These are phyloP conservation scores for Mucor sp. DNA, from an alignment of 371 early-diverging fungal genomes.

Conservation along the genomic window DNA sequence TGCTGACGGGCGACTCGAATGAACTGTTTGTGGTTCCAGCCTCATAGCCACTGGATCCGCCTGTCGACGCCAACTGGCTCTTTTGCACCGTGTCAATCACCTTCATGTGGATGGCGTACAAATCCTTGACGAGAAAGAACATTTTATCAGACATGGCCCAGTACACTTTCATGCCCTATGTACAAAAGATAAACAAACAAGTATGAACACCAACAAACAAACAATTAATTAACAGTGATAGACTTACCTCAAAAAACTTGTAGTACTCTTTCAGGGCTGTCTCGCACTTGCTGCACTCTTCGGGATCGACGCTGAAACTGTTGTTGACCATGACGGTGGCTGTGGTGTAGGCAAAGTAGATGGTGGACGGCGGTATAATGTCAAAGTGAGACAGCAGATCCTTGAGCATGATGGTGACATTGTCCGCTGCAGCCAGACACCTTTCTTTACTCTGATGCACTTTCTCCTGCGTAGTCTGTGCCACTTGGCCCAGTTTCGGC, in stretches of 20 bases:
- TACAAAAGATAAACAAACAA: constrained; percentile 5
- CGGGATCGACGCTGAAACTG: constrained; percentile 43
- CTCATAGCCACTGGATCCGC: neutral
- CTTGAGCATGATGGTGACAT: constrained; percentile 46
- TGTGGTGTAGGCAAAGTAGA: constrained; percentile 52
- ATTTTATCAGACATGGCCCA: constrained; percentile 65
- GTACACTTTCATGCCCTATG: constrained; percentile 44
- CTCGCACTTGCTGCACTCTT: constrained; percentile 42
- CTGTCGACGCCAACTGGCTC: neutral
- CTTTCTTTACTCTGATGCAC: constrained; percentile 40
- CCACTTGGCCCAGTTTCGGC: constrained; percentile 26
- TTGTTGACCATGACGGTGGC: constrained; percentile 58
- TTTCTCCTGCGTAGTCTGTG: constrained; percentile 34
- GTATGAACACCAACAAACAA: constrained; percentile 2
- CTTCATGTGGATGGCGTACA: constrained; percentile 50
- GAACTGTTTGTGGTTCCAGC: neutral
- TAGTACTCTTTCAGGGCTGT: constrained; percentile 43
- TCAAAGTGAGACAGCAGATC: constrained; percentile 29
- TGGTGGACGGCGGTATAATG: constrained; percentile 44
- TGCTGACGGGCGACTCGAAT: neutral
- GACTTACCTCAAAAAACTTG: constrained; percentile 41
- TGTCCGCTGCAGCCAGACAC: constrained; percentile 49
- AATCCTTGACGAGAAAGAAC: constrained; percentile 53
- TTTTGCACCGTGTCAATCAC: neutral
- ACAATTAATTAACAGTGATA: neutral